These are phyloP conservation scores for Fraxinus nigra DNA, from an alignment of 305 asterid genomes.

Conservation along the genomic window DNA sequence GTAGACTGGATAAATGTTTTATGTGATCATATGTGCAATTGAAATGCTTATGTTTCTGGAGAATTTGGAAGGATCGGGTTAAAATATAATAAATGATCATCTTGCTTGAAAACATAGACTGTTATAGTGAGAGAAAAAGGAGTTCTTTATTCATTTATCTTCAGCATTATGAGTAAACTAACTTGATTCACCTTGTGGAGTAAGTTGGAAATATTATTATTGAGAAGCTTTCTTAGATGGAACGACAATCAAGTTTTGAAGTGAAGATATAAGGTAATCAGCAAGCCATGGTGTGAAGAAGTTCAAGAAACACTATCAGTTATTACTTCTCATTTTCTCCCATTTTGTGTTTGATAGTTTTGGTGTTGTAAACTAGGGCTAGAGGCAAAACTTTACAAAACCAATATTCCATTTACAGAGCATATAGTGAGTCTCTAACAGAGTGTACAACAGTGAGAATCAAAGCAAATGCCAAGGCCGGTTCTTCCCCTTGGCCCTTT, in stretches of 20 bases:
- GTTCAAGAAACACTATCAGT: neutral
- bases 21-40: neutral
- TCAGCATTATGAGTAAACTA: neutral
- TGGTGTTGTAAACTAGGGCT: neutral
- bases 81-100: neutral
- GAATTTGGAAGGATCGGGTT: neutral
- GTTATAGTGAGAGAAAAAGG: neutral
- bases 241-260: neutral
- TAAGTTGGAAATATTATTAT: neutral
- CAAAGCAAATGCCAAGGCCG: neutral
- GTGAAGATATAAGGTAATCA: neutral
- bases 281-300: neutral
- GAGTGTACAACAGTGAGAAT: neutral
- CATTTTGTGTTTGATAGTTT: neutral
- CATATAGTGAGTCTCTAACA: neutral
- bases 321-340: neutral
- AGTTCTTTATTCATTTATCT: neutral
- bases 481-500: neutral
- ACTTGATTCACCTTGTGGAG: neutral
- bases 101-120: neutral
- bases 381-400: neutral
- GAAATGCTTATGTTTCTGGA: neutral
- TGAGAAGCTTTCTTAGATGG: neutral
- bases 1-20: neutral
- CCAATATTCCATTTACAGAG: neutral